Conservation (phyloP, 495 filamentous ascomycete species). For the Penicillium silybi region DNA sequence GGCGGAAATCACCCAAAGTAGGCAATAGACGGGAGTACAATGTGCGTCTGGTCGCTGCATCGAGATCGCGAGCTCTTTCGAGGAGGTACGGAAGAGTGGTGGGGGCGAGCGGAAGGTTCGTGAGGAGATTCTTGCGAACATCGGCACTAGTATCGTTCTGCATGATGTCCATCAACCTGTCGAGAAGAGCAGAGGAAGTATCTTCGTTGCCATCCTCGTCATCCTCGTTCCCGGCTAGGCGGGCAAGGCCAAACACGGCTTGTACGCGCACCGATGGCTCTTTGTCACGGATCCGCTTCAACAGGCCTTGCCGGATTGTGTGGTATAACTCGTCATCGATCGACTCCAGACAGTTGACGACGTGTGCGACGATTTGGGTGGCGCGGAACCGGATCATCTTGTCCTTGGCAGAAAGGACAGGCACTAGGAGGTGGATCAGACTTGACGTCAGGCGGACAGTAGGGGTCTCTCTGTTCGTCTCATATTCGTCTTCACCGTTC, state of each 20-base stretch:
- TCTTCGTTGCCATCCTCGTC: conserved; percentile 70
- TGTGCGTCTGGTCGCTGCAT: conserved; percentile 74
- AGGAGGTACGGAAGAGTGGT: conserved; percentile 85
- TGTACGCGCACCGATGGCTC: conserved; percentile 88
- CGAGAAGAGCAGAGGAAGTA: conserved; percentile 59
- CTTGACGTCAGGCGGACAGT: conserved; percentile 70
- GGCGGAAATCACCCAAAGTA: conserved; percentile 89
- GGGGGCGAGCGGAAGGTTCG: conserved; percentile 80
- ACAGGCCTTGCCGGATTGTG: conserved; percentile 65
- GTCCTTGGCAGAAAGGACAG: conserved; percentile 76
- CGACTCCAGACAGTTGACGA: conserved; percentile 84
- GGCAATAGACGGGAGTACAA: conserved; percentile 87
- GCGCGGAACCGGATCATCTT: conserved; percentile 87
- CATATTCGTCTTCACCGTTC: conserved; percentile 38
- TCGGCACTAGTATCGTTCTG: conserved; percentile 95
- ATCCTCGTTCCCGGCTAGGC: conserved; percentile 75
- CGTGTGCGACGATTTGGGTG: conserved; percentile 82
- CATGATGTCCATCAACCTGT: conserved; percentile 84
- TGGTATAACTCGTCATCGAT: conserved; percentile 88
- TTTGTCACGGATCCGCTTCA: conserved; percentile 87
- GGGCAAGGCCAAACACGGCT: conserved; percentile 84
- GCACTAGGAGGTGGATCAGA: conserved; percentile 65
- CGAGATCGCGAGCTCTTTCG: conserved; percentile 85
- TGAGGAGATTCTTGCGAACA: conserved; percentile 79
- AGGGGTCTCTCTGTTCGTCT: conserved; percentile 72